Conservation (phyloP, 2,329 filamentous ascomycete genomes). For the Aspergillus fumigatiaffinis region DNA sequence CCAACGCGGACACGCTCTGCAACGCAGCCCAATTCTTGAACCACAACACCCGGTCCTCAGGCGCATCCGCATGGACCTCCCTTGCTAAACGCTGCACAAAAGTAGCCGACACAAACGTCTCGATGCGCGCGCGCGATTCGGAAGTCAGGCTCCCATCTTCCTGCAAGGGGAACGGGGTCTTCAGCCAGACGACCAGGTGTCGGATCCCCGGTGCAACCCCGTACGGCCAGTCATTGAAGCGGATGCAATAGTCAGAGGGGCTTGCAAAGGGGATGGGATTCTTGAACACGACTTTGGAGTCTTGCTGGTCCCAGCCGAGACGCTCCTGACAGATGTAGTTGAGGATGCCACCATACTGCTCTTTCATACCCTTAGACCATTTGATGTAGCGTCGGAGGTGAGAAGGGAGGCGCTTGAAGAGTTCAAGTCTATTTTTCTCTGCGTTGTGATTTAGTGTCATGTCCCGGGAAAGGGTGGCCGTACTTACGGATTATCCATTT, state of each 20-base stretch:
- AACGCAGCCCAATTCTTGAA: slow-evolving; percentile 1
- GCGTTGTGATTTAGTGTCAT: neutral
- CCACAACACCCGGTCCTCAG: neutral
- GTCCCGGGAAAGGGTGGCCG: neutral
- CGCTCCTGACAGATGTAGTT: slow-evolving; percentile 1
- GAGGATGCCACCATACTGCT: slow-evolving; percentile 1
- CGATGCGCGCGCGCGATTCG: neutral
- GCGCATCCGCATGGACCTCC: neutral
- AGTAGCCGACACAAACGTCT: neutral
- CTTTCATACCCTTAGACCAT: neutral
- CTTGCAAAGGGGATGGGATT: slow-evolving; percentile 1
- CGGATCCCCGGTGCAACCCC: neutral
- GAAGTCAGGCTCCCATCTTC: neutral
- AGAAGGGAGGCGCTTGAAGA: neutral
- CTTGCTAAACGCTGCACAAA: neutral
- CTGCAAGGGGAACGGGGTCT: neutral
- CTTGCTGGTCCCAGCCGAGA: neutral
- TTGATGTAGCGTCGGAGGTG: slow-evolving; percentile 5
- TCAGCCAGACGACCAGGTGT: slow-evolving; percentile 4
- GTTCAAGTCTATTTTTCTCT: neutral
- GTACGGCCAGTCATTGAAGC: slow-evolving; percentile 7
- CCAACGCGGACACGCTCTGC: slow-evolving; percentile 3
- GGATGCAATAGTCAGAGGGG: slow-evolving; percentile 1
- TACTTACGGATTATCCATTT: neutral
- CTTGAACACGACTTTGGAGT: neutral